Percentiles rank a stretch among this genome's conserved stretches.
Conservation (phyloP, 768 basidiomycete species). For the Termitomyces sp. region DNA sequence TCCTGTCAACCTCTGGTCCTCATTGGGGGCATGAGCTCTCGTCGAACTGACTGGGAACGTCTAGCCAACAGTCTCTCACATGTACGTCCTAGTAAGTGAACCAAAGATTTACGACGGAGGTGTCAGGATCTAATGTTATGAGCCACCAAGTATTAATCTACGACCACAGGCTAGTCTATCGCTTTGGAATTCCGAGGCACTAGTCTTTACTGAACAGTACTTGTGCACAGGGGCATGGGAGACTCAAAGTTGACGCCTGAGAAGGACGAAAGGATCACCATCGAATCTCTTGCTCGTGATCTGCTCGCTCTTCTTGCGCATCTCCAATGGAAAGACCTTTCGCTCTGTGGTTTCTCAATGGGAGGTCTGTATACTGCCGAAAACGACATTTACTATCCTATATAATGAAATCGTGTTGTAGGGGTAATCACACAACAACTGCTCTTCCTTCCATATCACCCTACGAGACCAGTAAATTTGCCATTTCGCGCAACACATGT, state of each 20-base stretch:
- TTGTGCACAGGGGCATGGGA: constrained; percentile 38
- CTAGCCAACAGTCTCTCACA: constrained; percentile 28
- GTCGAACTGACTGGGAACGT: constrained; percentile 36
- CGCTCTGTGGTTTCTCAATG: constrained; percentile 50
- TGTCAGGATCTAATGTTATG: neutral
- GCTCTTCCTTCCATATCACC: constrained; percentile 38
- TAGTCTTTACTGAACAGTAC: neutral
- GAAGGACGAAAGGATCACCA: constrained; percentile 33
- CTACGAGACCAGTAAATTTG: constrained; percentile 28
- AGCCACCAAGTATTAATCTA: constrained; percentile 34
- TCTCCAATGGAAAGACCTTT: constrained; percentile 37
- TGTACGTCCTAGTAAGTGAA: constrained; percentile 34
- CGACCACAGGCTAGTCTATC: constrained; percentile 28
- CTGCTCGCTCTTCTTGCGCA: constrained; percentile 30
- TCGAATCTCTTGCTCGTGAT: constrained; percentile 44
- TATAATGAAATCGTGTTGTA: constrained; percentile 9
- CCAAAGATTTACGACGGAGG: no score
- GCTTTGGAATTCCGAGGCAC: neutral
- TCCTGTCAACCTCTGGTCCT: constrained; percentile 34
- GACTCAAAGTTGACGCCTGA: constrained; percentile 31
- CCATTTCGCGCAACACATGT: constrained; percentile 40
- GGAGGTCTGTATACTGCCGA: constrained; percentile 31
- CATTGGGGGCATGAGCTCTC: constrained; percentile 38
- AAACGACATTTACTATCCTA: neutral
- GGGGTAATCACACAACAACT: constrained; percentile 42